Evolutionary conservation across 768 basidiomycete genomes (phyloP), one percentile per base, ranked within the genome.

Genomic region (Amanita rimosa): DNA sequence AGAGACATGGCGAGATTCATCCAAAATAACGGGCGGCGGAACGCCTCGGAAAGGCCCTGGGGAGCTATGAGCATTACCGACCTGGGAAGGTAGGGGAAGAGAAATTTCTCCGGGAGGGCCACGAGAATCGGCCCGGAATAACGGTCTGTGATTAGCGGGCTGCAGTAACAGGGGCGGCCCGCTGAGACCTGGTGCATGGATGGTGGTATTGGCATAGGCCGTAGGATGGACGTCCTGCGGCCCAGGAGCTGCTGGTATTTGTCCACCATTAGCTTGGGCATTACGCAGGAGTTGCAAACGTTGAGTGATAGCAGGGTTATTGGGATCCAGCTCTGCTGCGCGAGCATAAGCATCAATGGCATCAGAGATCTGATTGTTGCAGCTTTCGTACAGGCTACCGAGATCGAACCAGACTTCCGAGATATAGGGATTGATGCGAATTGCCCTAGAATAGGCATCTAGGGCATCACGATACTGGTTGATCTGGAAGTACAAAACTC

Each of bases 401-500:
- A 99, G 80, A 67, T 98, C 94, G 64, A 95, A 98, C 92, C 92
- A 94, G 6, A 94, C 90, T 60, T 83, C 96, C 33, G 75, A 76
- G 58, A 99, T 97, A 72, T 95, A 98, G 0, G 96, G 96, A 62
- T 98, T 97, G 68, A 99, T 94, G 53, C 95, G 85, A 58, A 99
- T 98, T 9, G 96, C 96, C 13, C 95, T 87, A 24, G 96, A 98
- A 66, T 99, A 99, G 8, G 96, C 96, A 60, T 99, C 96, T 33
- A 99, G 82, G 2, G 95, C 95, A 60, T 99, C 96, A 46, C 94
- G 91, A 71, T 90, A 99, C 62, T 99, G 96, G 67, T 97, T 98
- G 72, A 99, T 97, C 63, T 99, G 94, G 75, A 96, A 99, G 64
- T 99, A 99, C 1, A 99, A 77, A 0, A 99, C 96, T 41, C 96